Conservation (phyloP, 2,329 filamentous ascomycete genomes). For the Zymoseptoria ardabiliae region DNA sequence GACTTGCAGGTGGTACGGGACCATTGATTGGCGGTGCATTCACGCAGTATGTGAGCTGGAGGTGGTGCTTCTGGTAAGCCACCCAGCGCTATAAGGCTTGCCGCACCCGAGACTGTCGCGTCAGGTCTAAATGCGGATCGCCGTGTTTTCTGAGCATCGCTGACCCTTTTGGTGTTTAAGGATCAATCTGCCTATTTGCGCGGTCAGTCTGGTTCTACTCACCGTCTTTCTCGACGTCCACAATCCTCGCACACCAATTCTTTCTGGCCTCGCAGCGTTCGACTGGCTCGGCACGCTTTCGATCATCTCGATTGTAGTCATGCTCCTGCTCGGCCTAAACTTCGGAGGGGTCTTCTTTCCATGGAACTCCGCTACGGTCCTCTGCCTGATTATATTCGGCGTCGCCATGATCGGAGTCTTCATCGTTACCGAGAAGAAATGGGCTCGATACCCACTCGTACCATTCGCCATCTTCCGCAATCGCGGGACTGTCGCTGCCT, state of each 20-base stretch:
- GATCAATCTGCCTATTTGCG: conserved; percentile 49
- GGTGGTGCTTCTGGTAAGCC: conserved; percentile 45
- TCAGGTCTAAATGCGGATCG: too few relatives aligned
- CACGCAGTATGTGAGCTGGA: conserved; percentile 40
- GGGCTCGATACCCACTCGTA: conserved; percentile 62
- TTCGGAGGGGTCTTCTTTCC: conserved; percentile 48
- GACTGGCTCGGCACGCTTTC: conserved; percentile 49
- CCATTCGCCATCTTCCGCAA: conserved; percentile 55
- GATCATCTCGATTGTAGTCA: conserved; percentile 44
- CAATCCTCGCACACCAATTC: conserved; percentile 45
- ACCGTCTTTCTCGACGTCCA: conserved; percentile 49
- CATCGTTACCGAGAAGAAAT: conserved; percentile 53
- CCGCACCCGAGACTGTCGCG: too few relatives aligned
- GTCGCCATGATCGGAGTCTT: conserved; percentile 45
- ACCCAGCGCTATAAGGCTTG: too few relatives aligned
- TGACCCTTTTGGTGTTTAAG: too few relatives aligned
- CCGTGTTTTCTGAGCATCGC: too few relatives aligned
- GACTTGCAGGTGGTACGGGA: conserved; percentile 46
- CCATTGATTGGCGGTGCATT: conserved; percentile 49
- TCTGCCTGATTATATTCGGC: conserved; percentile 49
- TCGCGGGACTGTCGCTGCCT: conserved; percentile 50
- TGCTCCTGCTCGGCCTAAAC: conserved; percentile 48
- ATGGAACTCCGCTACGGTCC: conserved; percentile 49
- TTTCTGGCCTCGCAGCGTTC: conserved; percentile 43
- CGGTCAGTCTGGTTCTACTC: conserved; percentile 43